Evolutionary conservation across 306 rosid species (phyloP).

Genomic region (Luffa aegyptiaca): DNA sequence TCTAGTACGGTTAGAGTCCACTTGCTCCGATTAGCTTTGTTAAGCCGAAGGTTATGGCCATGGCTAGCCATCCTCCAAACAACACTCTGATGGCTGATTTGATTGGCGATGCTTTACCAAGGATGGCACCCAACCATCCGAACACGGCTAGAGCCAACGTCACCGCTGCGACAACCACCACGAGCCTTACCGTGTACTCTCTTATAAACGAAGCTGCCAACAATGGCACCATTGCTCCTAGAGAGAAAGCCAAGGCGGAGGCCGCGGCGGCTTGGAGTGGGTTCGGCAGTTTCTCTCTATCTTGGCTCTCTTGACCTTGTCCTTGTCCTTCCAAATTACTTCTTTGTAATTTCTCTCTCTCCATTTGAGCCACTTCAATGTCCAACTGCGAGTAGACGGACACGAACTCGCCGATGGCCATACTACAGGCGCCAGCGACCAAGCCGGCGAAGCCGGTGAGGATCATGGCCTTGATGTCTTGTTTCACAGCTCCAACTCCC

Average conservation of each 20-base stretch:
- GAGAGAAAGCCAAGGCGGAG: conserved; percentile 69
- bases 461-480: conserved; percentile 78
- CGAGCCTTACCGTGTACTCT: conserved; percentile 49
- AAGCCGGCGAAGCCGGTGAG: conserved; percentile 76
- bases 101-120: conserved; percentile 55
- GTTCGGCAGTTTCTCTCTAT: conserved; percentile 51
- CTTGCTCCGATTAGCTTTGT: conserved; percentile 72
- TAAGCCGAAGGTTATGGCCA: conserved; percentile 70
- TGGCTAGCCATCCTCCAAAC: conserved; percentile 91
- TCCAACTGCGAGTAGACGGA: conserved; percentile 87
- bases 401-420: conserved; percentile 96
- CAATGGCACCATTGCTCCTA: conserved; percentile 83
- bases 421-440: conserved; percentile 86
- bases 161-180: conserved; percentile 51
- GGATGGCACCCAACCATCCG: conserved; percentile 67
- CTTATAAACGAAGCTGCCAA: conserved; percentile 72
- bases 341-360: conserved; percentile 34
- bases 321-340: neutral
- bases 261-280: conserved; percentile 88
- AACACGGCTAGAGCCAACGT: conserved; percentile 53
- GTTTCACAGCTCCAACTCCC: conserved; percentile 90
- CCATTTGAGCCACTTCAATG: conserved; percentile 63
- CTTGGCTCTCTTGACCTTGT: conserved; percentile 4
- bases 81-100: conserved; percentile 48
- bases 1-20: conserved; percentile 18